A percentile compares a stretch with the other conserved stretches of the same genome.
phyloP scores from a whole-genome alignment of 345 rosid genomes.

The Triadica sebifera region DNA sequence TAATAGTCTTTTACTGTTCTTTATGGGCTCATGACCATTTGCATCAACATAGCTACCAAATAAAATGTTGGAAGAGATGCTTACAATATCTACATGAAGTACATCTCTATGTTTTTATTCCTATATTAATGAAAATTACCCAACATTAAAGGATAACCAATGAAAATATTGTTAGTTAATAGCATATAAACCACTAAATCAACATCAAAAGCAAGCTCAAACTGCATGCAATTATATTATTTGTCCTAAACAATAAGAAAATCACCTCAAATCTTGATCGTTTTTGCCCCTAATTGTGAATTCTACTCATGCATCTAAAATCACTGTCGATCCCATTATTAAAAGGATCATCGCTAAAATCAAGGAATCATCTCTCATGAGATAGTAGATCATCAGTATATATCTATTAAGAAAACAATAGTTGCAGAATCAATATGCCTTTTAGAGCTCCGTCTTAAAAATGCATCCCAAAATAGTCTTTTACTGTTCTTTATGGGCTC shows the following conservation, averaged over 20 bases:
- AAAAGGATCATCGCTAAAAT: conserved; percentile 41
- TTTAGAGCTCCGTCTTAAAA: conserved; percentile 50
- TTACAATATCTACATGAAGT: conserved; percentile 53
- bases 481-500: conserved; percentile 49
- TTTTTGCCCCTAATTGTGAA: conserved; percentile 46
- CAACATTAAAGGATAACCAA: background rate
- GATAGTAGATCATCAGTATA: conserved; percentile 37
- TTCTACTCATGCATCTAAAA: conserved; percentile 46
- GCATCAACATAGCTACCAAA: conserved; percentile 40
- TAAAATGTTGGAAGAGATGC: conserved; percentile 48
- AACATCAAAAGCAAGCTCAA: background rate
- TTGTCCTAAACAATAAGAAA: background rate
- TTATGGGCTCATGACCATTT: conserved; percentile 40
- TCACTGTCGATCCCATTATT: conserved; percentile 40
- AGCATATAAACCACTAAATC: background rate
- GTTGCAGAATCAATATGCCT: conserved; percentile 42
- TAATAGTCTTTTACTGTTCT: conserved; percentile 50
- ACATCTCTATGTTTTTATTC: too few relatives aligned
- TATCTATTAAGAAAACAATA: conserved; percentile 42
- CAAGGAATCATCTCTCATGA: conserved; percentile 57
- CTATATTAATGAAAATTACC: too few relatives aligned
- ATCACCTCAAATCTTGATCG: conserved; percentile 64
- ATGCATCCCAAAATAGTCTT: conserved; percentile 59
- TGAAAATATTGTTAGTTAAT: background rate
- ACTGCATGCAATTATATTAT: background rate